phyloP scores from a whole-genome alignment of 1,284 basidiomycete genomes.

The Exsudoporus floridanus region DNA sequence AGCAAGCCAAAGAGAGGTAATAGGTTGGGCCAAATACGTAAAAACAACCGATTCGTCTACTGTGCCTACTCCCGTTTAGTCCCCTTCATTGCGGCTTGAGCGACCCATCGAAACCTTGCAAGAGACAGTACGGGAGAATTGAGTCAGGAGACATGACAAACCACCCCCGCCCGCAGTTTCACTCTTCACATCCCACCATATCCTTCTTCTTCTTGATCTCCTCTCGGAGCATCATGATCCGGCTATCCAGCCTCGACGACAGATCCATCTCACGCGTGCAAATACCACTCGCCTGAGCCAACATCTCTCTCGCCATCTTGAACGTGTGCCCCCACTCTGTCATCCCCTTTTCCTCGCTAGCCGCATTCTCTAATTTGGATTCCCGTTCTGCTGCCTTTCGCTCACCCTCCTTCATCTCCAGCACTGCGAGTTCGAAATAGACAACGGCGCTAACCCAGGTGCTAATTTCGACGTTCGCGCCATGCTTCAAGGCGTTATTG shows the following conservation, averaged over 20 bases:
- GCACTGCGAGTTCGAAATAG: conserved; percentile 64
- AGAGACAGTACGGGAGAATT: not conserved
- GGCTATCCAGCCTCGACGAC: conserved; percentile 63
- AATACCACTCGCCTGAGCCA: conserved; percentile 52
- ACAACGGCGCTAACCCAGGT: conserved; percentile 69
- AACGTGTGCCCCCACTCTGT: conserved; percentile 51
- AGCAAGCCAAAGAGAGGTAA: conserved; percentile 17
- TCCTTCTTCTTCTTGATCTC: conserved; percentile 65
- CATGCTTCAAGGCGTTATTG: conserved; percentile 46
- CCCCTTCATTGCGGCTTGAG: not conserved
- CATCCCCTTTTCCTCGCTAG: conserved; percentile 5
- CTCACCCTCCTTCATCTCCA: conserved; percentile 60
- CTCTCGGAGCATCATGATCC: conserved; percentile 66
- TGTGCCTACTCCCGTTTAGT: not conserved
- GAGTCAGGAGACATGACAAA: no score
- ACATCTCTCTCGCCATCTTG: conserved; percentile 45
- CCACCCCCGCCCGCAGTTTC: not conserved
- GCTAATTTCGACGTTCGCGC: conserved; percentile 43
- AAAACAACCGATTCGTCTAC: conserved; percentile 10
- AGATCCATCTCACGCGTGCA: conserved; percentile 60
- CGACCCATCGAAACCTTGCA: not conserved
- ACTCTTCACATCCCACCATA: conserved; percentile 34
- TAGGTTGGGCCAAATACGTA: conserved; percentile 12
- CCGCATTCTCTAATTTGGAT: not conserved
- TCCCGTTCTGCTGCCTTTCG: conserved; percentile 18